phyloP scores from a whole-genome alignment of 306 rosid genomes.

The Rubus parviflorus region DNA sequence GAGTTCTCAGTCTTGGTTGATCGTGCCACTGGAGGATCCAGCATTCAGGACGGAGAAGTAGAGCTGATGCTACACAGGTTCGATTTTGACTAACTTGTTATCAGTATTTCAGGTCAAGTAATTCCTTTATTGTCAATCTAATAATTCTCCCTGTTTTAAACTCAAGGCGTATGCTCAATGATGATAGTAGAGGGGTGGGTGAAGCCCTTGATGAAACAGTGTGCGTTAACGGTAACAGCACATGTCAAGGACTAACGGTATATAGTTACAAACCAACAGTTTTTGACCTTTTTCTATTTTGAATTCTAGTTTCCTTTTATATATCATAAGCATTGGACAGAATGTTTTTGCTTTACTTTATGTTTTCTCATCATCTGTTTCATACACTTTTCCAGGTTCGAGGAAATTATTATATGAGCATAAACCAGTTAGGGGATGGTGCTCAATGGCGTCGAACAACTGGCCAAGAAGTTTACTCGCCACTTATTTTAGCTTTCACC shows the following conservation, averaged over 20 bases:
- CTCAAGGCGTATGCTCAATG: conserved; percentile 57
- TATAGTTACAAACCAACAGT: background rate
- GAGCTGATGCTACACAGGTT: conserved; percentile 96
- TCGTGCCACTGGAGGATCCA: conserved; percentile 84
- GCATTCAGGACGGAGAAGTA: conserved; percentile 77
- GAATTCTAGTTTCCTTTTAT: background rate
- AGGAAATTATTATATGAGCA: conserved; percentile 59
- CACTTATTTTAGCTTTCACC: conserved; percentile 59
- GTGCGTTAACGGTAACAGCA: conserved; percentile 27
- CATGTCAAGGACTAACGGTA: conserved; percentile 47
- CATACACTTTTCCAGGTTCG: conserved; percentile 46
- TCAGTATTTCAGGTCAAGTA: conserved; percentile 12
- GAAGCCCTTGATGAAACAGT: conserved; percentile 84
- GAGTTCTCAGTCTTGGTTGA: conserved; percentile 88
- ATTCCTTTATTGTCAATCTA: conserved; percentile 5
- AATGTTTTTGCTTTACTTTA: background rate
- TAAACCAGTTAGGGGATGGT: conserved; percentile 54
- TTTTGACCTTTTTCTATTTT: background rate
- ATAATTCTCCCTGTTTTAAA: conserved; percentile 17
- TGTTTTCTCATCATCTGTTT: background rate
- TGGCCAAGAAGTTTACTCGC: conserved; percentile 78
- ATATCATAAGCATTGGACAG: background rate
- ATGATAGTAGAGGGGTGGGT: conserved; percentile 71
- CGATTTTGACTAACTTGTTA: background rate
- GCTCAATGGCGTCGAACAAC: conserved; percentile 73